Base-by-base conservation (phyloP, 176 grass and related monocot species). In the Hsuehochloa calcarea region DNA sequence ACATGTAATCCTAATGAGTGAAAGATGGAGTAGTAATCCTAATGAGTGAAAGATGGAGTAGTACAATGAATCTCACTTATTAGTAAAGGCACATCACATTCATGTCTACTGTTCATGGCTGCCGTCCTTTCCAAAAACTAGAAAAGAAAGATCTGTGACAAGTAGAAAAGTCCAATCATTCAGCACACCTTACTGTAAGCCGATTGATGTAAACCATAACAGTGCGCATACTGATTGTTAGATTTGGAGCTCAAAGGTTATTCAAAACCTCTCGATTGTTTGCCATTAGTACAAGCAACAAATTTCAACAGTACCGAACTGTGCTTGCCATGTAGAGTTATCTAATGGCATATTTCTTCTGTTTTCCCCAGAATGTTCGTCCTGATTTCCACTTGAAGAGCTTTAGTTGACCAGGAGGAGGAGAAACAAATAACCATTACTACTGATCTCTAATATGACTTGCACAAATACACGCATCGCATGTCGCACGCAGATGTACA, bases 1-100 rank as follows among this genome's bases (percentile, higher is more conserved):
- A 43, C 52, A 23, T 84, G 68, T 5, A 79, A 38, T 74, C 46
- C 50, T 74, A 26, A 16, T 38, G 19, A 41, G 34, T 80, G 82
- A 88, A 84, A 77, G 73, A 73, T 65, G 41, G 7, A 52, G 5
- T 35, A 63, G 69, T 74, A 35, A 38, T 74, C 46, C 50, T 74
- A 26, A 16, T 38, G 19, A 41, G 34, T 80, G 82, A 88, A 84
- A 77, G 73, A 73, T 65, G 41, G 7, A 52, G 5, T 35, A 63
- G 69, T 74, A 35, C 39, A 35, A n/a, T 89, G 66, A 67, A 79
- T 54, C 35, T 72, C 56, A 31, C 68, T 41, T 85, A n/a, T 68
- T 72, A 65, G 72, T 80, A 69, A 56, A 89, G 46, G 67, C 66
- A 46, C 72, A 72, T 77, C 62, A 82, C 44, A 82, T 65, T 82